Evolutionary conservation across 2,329 filamentous ascomycete genomes (phyloP).

Genomic region (Calycina herbarum): DNA sequence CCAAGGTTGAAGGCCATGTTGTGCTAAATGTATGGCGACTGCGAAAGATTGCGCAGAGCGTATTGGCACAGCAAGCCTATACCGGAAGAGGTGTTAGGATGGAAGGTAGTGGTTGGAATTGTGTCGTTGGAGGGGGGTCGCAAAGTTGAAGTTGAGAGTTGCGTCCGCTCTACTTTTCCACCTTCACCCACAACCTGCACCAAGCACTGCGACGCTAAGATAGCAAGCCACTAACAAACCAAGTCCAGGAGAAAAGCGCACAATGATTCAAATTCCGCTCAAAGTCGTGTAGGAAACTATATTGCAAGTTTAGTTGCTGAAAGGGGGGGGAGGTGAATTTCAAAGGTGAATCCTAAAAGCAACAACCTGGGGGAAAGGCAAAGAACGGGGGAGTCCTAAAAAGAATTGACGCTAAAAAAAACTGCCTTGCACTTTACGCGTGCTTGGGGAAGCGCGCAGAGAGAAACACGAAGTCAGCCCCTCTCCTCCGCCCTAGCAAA

Average conservation of each 20-base stretch:
- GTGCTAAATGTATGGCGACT: not conserved
- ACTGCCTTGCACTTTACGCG: constrained; percentile 12
- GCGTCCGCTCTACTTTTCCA: not conserved
- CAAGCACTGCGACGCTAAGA: not conserved
- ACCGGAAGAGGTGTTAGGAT: not conserved
- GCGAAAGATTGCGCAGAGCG: not conserved
- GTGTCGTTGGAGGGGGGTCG: not conserved
- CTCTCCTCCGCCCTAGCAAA: constrained; percentile 6
- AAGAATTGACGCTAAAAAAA: constrained; percentile 8
- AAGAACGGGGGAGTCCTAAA: not conserved
- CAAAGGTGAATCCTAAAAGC: not conserved
- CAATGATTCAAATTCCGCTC: not conserved
- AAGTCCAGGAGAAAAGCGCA: not conserved
- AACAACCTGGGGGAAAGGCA: not conserved
- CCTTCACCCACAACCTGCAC: not conserved
- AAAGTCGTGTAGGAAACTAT: not conserved
- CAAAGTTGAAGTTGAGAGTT: constrained; percentile 1
- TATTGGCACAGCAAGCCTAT: not conserved
- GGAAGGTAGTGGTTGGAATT: not conserved
- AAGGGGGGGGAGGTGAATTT: not conserved
- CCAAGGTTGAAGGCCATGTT: constrained; percentile 27
- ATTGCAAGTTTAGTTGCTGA: not conserved
- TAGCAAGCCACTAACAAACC: not conserved
- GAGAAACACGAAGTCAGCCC: constrained; percentile 22
- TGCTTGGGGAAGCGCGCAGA: not conserved